Base-by-base conservation (phyloP, 2,329 filamentous ascomycete species). In the Paecilomyces formosus region DNA sequence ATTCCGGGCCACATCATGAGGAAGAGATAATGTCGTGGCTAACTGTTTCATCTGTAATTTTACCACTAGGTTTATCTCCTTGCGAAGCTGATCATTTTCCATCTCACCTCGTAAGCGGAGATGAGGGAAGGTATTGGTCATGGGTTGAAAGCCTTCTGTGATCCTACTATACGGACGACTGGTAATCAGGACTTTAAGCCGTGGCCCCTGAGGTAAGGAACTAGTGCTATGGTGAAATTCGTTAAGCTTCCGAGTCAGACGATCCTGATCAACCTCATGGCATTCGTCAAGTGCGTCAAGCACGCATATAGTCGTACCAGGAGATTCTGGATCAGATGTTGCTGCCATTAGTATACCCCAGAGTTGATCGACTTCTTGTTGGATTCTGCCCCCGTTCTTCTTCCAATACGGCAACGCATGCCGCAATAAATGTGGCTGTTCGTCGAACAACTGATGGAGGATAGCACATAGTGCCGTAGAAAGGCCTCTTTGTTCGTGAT, bases 221-320 rank as follows among this genome's bases (percentile, higher is more conserved):
- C 24, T 5, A 39, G 7, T 9, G 3, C 26, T 8, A n/a, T 6
- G 21, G 18, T 57, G n/a, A 22, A 24, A 53, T 6, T 53, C 13
- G 3, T 53, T 9, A 2, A 57, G 55, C 31, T 57, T 57, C 3
- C 53, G 21, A 57, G 54, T 57, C 3, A 57, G 24, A 9, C 12
- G 50, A 15, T 39, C 18, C 24, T 18, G 45, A n/a, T 57, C 55
- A 13, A 7, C 18, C 22, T 22, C 13, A 24, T 50, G 24, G 24
- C 55, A 57, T 49, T 57, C 56, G 33, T 57, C 49, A 4, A 54
- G 56, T 2, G 56, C 56, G 35, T 57, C 56, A 1, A 54, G 45
- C 21, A 54, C 56, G 24, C 49, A 57, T 9, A 54, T 45, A 1
- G 35, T 45, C n/a, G 50, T 54, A 13, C 35, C 24, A 12, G 13